Evolutionary conservation across 73 alveolate species (phyloP), one percentile per base, ranked within the genome.

Genomic region (Paramecium octaurelia): DNA sequence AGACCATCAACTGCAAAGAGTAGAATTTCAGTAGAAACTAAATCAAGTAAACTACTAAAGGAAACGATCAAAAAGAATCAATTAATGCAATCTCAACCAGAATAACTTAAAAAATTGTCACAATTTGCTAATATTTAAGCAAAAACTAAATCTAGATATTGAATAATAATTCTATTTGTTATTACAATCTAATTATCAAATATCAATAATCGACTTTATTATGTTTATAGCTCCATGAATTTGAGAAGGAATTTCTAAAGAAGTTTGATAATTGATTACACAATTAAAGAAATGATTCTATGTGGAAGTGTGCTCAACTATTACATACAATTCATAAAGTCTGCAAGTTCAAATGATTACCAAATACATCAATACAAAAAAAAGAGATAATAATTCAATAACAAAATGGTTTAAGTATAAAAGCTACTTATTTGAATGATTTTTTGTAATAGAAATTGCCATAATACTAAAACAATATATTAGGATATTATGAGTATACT

Each of bases 1-100:
- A 80, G 91, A 80, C 91, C 91, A 43, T 80, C 91, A 6, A 80
- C 91, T 5, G 91, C 91, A 20, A 80, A 46, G 57, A 44, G 76
- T 44, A 40, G 91, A 80, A 44, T 44, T 14, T 80, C 75, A 20
- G 91, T 80, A 18, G 91, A 80, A 44, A 80, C 91, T 20, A 80
- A 80, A 80, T 40, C 91, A n/a, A 80, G 91, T 6, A 80, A 46
- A 80, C 12, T 80, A 80, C 57, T 80, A n/a, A 40, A 64, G 18
- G 91, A 80, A 24, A 75, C 68, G 14, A 75, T 80, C 12, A 80
- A 44, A 21, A 80, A 80, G 50, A 80, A 43, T 40, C 24, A 34
- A 0, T 16, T 73, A 18, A 73, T 73, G 38, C 8, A 31, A 36
- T 35, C 87, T 20, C 10, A 36, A 35, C 84, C 84, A 21, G 87